These are phyloP conservation scores for Auriscalpium orientale DNA, from an alignment of 768 basidiomycete genomes.

Conservation along the genomic window DNA sequence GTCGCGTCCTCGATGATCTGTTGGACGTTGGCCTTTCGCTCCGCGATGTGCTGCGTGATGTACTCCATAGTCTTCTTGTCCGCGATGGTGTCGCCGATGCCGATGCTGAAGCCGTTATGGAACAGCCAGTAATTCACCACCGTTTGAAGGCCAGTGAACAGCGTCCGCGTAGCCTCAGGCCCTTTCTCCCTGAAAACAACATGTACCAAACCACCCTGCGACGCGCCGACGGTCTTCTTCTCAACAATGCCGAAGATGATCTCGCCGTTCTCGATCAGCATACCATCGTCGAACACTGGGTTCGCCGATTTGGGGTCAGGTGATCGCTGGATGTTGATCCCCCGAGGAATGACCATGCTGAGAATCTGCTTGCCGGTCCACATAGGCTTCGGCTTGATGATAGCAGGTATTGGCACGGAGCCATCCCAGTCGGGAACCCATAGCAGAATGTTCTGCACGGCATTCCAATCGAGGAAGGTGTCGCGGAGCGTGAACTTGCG, in stretches of 20 bases:
- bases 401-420: constrained; percentile 81
- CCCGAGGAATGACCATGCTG: constrained; percentile 85
- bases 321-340: constrained; percentile 85
- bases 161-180: constrained; percentile 78
- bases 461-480: constrained; percentile 90
- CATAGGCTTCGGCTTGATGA: constrained; percentile 92
- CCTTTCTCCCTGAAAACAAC: constrained; percentile 98
- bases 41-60: constrained; percentile 77
- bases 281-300: constrained; percentile 87
- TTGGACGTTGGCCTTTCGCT: constrained; percentile 74
- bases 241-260: constrained; percentile 92
- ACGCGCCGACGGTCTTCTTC: constrained; percentile 98
- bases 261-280: constrained; percentile 95
- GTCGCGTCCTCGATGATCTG: constrained; percentile 76
- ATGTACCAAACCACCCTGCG: constrained; percentile 90
- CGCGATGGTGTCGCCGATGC: constrained; percentile 97
- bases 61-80: constrained; percentile 80
- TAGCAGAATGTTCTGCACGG: constrained; percentile 93
- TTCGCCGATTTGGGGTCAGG: constrained; percentile 73
- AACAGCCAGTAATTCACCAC: constrained; percentile 98
- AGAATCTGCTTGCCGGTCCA: constrained; percentile 99
- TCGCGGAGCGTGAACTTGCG: constrained; percentile 97
- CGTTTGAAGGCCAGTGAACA: constrained; percentile 91
- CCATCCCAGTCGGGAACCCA: constrained; percentile 99
- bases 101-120: constrained; percentile 98